phyloP scores from a whole-genome alignment of 2,329 filamentous ascomycete genomes.

The Xenoacremonium recifei region DNA sequence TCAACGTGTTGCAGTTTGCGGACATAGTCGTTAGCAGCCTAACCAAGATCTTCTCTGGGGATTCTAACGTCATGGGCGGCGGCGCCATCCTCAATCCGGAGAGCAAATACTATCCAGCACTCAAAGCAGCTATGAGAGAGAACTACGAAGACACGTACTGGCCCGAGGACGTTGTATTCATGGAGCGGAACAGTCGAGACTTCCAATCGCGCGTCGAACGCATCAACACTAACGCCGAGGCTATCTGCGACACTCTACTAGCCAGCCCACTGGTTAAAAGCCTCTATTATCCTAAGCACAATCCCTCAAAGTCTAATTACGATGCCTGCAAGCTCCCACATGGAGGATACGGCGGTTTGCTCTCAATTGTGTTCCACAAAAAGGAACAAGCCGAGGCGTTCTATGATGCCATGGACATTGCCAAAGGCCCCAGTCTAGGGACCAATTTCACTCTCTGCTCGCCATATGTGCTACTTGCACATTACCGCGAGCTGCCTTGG shows the following conservation, averaged over 20 bases:
- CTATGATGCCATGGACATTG: constrained; percentile 81
- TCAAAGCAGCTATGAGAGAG: constrained; percentile 65
- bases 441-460: constrained; percentile 95
- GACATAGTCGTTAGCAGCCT: constrained; percentile 93
- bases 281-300: constrained; percentile 85
- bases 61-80: constrained; percentile 98
- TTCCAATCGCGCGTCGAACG: constrained; percentile 79
- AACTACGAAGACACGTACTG: constrained; percentile 90
- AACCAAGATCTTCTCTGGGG: constrained; percentile 96
- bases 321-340: constrained; percentile 71
- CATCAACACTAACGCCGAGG: constrained; percentile 83
- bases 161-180: constrained; percentile 89
- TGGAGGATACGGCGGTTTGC: constrained; percentile 85
- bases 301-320: constrained; percentile 68
- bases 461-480: constrained; percentile 87
- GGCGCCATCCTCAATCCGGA: constrained; percentile 65
- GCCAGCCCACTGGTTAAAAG: constrained; percentile 64
- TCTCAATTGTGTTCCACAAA: constrained; percentile 78
- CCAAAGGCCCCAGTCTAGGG: constrained; percentile 91
- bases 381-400: constrained; percentile 73
- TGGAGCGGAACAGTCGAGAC: constrained; percentile 94
- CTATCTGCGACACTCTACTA: constrained; percentile 71
- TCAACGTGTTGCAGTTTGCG: constrained; percentile 85
- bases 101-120: constrained; percentile 63
- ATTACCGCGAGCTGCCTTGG: constrained; percentile 93